Percentiles rank a stretch among this genome's conserved stretches.
Evolutionary conservation across 192 early-diverging fungal genomes (phyloP).

Genomic region (Umbelopsis vinacea): DNA sequence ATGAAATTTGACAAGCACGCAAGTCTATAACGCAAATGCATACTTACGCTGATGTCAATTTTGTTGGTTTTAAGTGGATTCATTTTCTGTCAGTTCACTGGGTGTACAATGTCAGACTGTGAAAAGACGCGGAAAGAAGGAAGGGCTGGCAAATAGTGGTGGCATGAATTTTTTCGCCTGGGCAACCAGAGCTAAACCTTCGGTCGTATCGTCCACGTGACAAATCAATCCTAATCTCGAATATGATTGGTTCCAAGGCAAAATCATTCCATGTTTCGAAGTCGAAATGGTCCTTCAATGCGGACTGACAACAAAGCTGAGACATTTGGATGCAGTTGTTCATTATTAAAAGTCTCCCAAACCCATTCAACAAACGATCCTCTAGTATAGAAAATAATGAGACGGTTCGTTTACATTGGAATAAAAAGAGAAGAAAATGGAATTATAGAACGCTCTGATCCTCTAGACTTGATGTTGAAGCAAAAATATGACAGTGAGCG

Average conservation of each 20-base stretch:
- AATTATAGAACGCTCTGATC: background rate
- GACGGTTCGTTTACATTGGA: background rate
- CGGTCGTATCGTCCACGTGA: background rate
- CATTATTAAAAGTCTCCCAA: background rate
- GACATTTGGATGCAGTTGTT: background rate
- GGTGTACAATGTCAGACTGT: background rate
- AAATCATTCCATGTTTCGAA: background rate
- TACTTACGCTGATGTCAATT: constrained; percentile 39
- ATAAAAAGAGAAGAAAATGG: background rate
- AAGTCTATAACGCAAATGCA: too few species aligned
- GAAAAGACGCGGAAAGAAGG: background rate
- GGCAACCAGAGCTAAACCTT: too few species aligned
- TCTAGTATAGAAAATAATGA: background rate
- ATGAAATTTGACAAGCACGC: background rate
- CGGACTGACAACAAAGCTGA: too few species aligned
- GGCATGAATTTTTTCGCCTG: too few species aligned
- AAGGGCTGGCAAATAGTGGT: too few species aligned
- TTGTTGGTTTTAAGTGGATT: constrained; percentile 40
- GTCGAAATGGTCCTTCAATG: background rate
- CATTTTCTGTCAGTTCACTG: constrained; percentile 23
- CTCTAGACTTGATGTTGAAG: background rate
- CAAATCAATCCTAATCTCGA: background rate
- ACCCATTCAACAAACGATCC: background rate
- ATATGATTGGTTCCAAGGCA: background rate
- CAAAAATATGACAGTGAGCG: background rate